Base-by-base conservation (phyloP, 73 alveolate species). In the Blepharisma stoltei region DNA sequence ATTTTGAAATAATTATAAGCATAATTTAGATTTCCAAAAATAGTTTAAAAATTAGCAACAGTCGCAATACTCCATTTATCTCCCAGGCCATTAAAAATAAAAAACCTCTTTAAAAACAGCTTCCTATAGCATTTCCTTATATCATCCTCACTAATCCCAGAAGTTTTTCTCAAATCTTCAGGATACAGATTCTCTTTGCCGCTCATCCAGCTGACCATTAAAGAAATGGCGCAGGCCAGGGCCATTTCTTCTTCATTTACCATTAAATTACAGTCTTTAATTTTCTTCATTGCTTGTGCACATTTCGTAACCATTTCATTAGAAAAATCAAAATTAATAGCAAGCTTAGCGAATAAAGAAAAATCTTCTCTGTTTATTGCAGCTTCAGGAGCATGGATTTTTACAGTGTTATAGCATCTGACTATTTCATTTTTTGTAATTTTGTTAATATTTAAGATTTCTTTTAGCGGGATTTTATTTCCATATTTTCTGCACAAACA, bases 21-120 rank as follows among this genome's bases (percentile, higher is more conserved):
- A n/a, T n/a, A n/a, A 32, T 32, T 32, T 32, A 32, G 41, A 32
- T 32, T 32, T 32, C 41, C 0, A 50, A 50, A 14, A 1, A 50
- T 14, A 25, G 47, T 14, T 60, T 60, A 60, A 2, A 60, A 20
- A 38, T 60, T 60, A 20, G 45, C n/a, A n/a, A 60, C 23, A 5
- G 14, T 60, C 18, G 73, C 73, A 18, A 60, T n/a, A 14, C 23
- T 38, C 73, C 73, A 60, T 8, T 38, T 60, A 14, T 14, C 23
- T 9, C 46, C 73, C 46, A 60, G 37, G 5, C 46, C 46, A 14
- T 60, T n/a, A n/a, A 60, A 9, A 11, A 60, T 18, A 0, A 8
- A 14, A 25, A 20, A 60, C 47, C 73, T 60, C 0, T 60, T 60
- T 20, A 18, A 8, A 25, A 60, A 60, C 38, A 60, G 3, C 38